These are phyloP conservation scores for Fraxinus dipetala DNA, from an alignment of 305 asterid species.

Conservation along the genomic window DNA sequence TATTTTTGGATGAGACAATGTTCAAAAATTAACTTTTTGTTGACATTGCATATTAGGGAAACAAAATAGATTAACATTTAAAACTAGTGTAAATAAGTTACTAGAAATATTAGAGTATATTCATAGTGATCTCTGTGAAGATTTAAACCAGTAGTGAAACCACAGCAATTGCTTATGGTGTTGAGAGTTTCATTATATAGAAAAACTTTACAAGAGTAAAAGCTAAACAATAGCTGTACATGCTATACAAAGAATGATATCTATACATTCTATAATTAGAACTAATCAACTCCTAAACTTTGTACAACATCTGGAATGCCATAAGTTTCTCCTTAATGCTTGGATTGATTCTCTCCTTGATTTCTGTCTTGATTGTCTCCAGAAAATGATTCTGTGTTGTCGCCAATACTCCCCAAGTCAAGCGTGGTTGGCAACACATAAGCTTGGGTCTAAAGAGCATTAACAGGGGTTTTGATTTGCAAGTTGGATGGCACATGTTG, in stretches of 20 bases:
- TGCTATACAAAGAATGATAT: background rate
- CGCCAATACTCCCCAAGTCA: background rate
- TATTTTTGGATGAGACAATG: no score
- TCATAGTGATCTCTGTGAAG: no score
- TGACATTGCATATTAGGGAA: no score
- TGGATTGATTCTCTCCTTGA: background rate
- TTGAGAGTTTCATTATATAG: background rate
- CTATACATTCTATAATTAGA: background rate
- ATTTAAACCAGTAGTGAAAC: background rate
- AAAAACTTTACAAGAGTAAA: background rate
- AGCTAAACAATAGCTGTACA: background rate
- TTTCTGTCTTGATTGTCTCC: background rate
- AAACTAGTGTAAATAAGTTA: no score
- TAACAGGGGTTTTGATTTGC: background rate
- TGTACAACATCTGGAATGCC: background rate
- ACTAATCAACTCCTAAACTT: background rate
- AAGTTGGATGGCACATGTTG: background rate
- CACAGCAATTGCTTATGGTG: background rate
- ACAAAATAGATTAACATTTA: no score
- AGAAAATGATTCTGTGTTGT: background rate
- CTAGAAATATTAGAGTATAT: no score
- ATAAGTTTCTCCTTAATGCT: background rate
- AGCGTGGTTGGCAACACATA: background rate
- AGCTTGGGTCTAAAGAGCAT: background rate
- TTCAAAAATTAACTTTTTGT: no score